Base-by-base conservation (phyloP, 106 monocot species). In the Narthecium ossifragum region DNA sequence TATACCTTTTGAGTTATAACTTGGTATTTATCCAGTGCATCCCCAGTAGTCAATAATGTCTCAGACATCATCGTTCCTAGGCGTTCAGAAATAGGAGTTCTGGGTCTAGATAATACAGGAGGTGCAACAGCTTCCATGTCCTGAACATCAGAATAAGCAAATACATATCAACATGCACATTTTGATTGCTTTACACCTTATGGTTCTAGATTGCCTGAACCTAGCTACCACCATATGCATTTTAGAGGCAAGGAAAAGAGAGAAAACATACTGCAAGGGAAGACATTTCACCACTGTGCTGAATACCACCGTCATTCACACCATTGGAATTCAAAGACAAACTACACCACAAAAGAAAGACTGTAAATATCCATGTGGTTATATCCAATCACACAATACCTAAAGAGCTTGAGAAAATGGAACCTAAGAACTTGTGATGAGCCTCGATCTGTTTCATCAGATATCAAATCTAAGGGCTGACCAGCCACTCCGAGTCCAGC, bases 1-100 rank as follows among this genome's bases (percentile, higher is more conserved):
- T 34, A 26, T 71, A 96, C 94, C 90, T 78, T 96, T 56, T 84
- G 86, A 26, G 78, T 72, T 47, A 96, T 46, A 34, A 73, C 60
- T 61, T 84, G 86, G 61, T 86, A 96, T 31, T 75, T 90, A 17
- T 96, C 90, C 59, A 96, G 59, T 13, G 78, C 90, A 62, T 96
- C 90, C 10, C 85, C 80, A 14, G 86, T 81, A 39, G 65, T 78
- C 63, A 78, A 57, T 36, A 75, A 63, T 46, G 74, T 33, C 49
- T 94, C 89, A 13, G 75, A 71, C 47, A 74, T 56, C 8, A 59
- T 31, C 22, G 74, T 31, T 57, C 69, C 70, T 8, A 73, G 15
- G 0, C 75, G 80, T 21, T 94, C 89, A 34, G 80, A 18, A 13
- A 59, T 33, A 33, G 86, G 53, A 33, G 83, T n/a, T n/a, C n/a